A percentile compares a stretch with the other conserved stretches of the same genome.
Conservation (phyloP, 1,139 yeast genomes). For the Sporopachydermia cereana region DNA sequence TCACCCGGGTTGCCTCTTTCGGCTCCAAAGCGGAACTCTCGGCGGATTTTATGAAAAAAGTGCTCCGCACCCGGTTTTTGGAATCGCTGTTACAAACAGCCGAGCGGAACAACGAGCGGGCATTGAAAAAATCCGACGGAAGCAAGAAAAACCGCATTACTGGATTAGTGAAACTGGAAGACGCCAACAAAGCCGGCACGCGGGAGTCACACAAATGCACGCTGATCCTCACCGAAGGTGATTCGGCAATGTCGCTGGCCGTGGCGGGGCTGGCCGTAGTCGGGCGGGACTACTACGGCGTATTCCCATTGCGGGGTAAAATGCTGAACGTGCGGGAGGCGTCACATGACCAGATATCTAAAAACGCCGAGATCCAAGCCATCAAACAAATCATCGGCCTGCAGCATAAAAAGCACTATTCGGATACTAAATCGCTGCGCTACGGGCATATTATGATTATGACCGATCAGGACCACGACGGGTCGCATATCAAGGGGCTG, state of each 20-base stretch:
- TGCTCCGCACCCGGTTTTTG: conserved; percentile 68
- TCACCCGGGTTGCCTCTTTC: conserved; percentile 79
- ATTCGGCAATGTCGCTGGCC: conserved; percentile 88
- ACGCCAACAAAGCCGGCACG: conserved; percentile 96
- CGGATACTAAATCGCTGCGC: conserved; percentile 61
- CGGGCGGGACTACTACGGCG: conserved; percentile 92
- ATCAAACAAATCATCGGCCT: conserved; percentile 92
- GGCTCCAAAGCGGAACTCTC: conserved; percentile 73
- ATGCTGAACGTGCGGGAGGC: conserved; percentile 94
- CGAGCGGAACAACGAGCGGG: conserved; percentile 78
- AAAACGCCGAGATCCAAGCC: conserved; percentile 90
- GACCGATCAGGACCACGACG: conserved; percentile 99
- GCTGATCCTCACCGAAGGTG: conserved; percentile 91
- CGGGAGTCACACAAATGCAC: conserved; percentile 88
- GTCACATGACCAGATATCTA: conserved; percentile 82
- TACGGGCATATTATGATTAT: conserved; percentile 97
- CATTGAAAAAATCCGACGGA: conserved; percentile 86
- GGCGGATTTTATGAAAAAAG: conserved; percentile 63
- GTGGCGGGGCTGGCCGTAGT: conserved; percentile 92
- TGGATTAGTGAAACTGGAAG: conserved; percentile 82
- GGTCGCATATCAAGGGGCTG: conserved; percentile 94
- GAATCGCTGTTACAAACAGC: conserved; percentile 79
- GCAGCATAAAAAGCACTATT: conserved; percentile 82
- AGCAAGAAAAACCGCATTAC: conserved; percentile 75
- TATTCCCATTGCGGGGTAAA: conserved; percentile 93